phyloP scores from a whole-genome alignment of 257 asterid genomes.

The Solanum sejunctum region DNA sequence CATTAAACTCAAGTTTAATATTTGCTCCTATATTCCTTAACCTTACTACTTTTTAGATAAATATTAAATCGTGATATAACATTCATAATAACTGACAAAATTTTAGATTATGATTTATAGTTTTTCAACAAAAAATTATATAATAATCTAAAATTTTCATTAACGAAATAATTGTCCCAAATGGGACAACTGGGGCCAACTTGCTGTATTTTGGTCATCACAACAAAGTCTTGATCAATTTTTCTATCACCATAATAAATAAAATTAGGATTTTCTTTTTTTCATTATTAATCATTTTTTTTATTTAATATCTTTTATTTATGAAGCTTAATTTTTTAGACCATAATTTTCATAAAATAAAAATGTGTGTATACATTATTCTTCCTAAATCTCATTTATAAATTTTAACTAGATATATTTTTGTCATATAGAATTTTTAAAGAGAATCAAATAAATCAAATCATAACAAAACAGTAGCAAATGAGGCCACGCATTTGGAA shows the following conservation, averaged over 20 bases:
- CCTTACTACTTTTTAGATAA: not conserved
- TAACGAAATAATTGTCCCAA: not conserved
- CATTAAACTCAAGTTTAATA: not conserved
- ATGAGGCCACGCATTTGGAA: not conserved
- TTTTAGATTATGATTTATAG: fast-evolving
- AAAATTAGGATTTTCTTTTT: not conserved
- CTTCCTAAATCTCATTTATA: too few species aligned
- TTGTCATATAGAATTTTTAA: too few species aligned
- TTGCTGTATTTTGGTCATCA: not conserved
- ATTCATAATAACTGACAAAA: not conserved
- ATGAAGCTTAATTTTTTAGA: too few species aligned
- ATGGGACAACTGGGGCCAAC: not conserved
- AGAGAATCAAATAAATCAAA: not conserved
- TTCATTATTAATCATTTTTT: too few species aligned
- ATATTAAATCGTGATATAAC: not conserved
- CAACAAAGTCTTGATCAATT: not conserved
- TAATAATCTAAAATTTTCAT: too few species aligned
- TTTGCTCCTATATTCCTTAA: not conserved
- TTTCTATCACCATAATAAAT: not conserved
- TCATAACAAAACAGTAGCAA: not conserved
- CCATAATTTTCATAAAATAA: too few species aligned
- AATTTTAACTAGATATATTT: too few species aligned
- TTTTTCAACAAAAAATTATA: not conserved
- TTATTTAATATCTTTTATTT: not conserved
- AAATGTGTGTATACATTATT: too few species aligned